Evolutionary conservation across 1,284 basidiomycete species (phyloP).

Genomic region (Amylostereum chailletii): DNA sequence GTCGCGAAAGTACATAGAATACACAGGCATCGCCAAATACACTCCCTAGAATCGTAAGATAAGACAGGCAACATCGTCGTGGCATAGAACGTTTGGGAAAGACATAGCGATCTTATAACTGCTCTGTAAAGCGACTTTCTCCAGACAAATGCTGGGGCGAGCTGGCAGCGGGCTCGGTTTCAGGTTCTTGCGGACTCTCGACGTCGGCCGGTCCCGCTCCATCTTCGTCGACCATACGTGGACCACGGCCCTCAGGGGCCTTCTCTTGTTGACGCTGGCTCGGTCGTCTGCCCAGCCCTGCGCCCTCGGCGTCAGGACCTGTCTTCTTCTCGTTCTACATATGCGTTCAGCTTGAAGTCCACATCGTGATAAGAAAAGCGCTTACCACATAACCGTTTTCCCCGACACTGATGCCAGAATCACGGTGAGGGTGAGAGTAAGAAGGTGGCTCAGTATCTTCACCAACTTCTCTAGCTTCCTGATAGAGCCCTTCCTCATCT

Average conservation of each 20-base stretch:
- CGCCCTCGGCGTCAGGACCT: constrained; percentile 16
- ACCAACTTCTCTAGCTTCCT: constrained; percentile 23
- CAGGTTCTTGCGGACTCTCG: too few relatives aligned
- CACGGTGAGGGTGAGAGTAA: constrained; percentile 23
- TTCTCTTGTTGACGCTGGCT: constrained; percentile 65
- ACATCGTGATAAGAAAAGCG: constrained; percentile 10
- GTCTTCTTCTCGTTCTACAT: constrained; percentile 33
- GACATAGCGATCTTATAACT: too few relatives aligned
- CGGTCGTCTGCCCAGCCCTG: constrained; percentile 27
- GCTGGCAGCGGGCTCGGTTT: too few relatives aligned
- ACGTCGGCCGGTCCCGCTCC: constrained; percentile 14
- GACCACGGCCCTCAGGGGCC: constrained; percentile 47
- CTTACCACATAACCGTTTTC: constrained; percentile 69
- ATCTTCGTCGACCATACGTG: constrained; percentile 23
- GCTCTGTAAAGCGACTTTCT: too few relatives aligned
- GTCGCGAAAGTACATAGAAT: too few relatives aligned
- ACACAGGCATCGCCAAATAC: too few relatives aligned
- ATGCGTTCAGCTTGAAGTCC: constrained; percentile 1
- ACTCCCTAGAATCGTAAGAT: too few relatives aligned
- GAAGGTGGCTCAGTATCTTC: constrained; percentile 39
- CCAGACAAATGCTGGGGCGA: too few relatives aligned
- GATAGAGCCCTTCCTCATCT: constrained; percentile 38
- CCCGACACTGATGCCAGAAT: constrained; percentile 39
- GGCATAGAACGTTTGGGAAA: too few relatives aligned
- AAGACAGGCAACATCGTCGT: too few relatives aligned